Percentiles rank a stretch among this genome's conserved stretches.
These are phyloP conservation scores for Leptosphaerulina australis DNA, from an alignment of 2,329 filamentous ascomycete species.

Conservation along the genomic window DNA sequence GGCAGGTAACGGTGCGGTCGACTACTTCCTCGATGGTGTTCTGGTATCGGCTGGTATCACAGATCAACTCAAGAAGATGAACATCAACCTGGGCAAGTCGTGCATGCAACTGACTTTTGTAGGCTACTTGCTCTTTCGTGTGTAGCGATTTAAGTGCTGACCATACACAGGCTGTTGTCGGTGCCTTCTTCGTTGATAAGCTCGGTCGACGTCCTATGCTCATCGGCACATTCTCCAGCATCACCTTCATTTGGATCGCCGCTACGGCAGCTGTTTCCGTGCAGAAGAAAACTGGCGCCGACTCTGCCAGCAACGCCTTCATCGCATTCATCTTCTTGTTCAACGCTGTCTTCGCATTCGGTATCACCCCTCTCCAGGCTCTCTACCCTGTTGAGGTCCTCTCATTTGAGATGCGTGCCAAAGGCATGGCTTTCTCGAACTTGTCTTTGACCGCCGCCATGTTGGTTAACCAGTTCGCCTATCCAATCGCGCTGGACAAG, in stretches of 20 bases:
- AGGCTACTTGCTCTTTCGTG: not conserved
- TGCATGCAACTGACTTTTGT: slow-evolving; percentile 44
- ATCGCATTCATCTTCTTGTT: slow-evolving; percentile 54
- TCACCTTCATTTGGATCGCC: slow-evolving; percentile 36
- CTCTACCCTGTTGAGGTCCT: slow-evolving; percentile 59
- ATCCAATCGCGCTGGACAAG: slow-evolving; percentile 30
- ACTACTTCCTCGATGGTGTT: slow-evolving; percentile 42
- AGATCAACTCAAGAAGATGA: slow-evolving; percentile 39
- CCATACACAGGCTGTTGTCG: slow-evolving; percentile 34
- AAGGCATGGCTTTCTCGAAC: slow-evolving; percentile 57
- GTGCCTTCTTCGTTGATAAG: slow-evolving; percentile 43
- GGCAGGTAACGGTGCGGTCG: slow-evolving; percentile 49
- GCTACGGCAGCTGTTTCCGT: slow-evolving; percentile 27
- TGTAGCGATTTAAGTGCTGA: not conserved
- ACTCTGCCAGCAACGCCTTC: slow-evolving; percentile 33
- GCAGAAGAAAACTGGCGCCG: slow-evolving; percentile 19
- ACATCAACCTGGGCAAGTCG: slow-evolving; percentile 47
- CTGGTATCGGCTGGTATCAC: slow-evolving; percentile 46
- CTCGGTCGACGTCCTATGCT: slow-evolving; percentile 44
- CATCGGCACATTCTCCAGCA: slow-evolving; percentile 30
- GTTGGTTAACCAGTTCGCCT: slow-evolving; percentile 42
- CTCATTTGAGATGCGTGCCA: slow-evolving; percentile 55
- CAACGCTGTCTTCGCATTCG: slow-evolving; percentile 47
- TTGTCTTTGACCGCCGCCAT: slow-evolving; percentile 37
- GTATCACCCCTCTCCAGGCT: slow-evolving; percentile 55